These are phyloP conservation scores for Jaapia argillacea DNA, from an alignment of 768 basidiomycete genomes.

Conservation along the genomic window DNA sequence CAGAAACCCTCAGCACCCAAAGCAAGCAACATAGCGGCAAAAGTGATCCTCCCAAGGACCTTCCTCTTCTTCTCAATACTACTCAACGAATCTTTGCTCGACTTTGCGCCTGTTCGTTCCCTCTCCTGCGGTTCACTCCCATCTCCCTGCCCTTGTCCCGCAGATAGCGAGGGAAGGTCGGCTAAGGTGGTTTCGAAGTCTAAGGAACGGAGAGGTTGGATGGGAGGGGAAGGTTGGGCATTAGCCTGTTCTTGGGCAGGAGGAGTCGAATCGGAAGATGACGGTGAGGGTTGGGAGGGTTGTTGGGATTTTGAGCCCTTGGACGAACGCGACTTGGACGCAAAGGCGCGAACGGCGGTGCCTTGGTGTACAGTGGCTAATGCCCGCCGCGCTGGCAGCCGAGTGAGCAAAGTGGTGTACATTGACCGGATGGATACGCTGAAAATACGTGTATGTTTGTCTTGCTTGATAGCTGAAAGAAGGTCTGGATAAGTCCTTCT, in stretches of 20 bases:
- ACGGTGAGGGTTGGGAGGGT: neutral
- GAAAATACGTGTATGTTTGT: too few relatives aligned
- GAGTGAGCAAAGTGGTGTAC: neutral
- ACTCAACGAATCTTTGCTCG: conserved; percentile 69
- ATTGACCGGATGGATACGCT: too few relatives aligned
- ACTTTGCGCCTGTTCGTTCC: conserved; percentile 64
- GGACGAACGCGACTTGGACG: neutral
- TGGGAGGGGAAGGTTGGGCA: neutral
- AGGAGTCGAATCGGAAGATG: neutral
- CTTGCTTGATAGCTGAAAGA: too few relatives aligned
- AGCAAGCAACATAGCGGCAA: conserved; percentile 45
- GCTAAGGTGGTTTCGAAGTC: neutral
- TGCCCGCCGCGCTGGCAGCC: neutral
- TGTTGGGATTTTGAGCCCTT: neutral
- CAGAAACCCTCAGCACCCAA: conserved; percentile 48
- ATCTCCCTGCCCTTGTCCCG: neutral
- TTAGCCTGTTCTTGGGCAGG: neutral
- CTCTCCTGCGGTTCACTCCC: conserved; percentile 10
- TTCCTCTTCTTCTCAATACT: conserved; percentile 67
- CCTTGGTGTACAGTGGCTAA: neutral
- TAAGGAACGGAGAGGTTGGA: neutral
- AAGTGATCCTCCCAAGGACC: conserved; percentile 41
- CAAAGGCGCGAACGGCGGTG: neutral
- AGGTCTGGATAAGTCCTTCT: too few relatives aligned
- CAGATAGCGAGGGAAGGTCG: neutral